Evolutionary conservation across 495 filamentous ascomycete species (phyloP), one percentile per base, ranked within the genome.

Genomic region (Bacidia rubella): DNA sequence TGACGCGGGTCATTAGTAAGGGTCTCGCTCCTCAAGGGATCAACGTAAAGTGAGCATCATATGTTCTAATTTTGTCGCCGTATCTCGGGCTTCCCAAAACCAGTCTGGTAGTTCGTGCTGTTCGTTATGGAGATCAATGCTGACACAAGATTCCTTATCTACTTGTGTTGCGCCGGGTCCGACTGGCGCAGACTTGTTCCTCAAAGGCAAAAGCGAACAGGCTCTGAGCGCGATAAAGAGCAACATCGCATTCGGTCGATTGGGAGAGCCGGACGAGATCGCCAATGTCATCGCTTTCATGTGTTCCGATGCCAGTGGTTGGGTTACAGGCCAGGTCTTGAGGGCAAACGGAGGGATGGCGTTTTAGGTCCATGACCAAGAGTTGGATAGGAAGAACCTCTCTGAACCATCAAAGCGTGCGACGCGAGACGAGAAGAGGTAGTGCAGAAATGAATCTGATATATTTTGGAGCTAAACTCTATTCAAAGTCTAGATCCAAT

Each of bases 121-220:
- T n/a, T n/a, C n/a, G n/a, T n/a, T n/a, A n/a, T n/a, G n/a, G n/a
- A n/a, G n/a, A n/a, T n/a, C n/a, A n/a, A n/a, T n/a, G n/a, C n/a
- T n/a, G n/a, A n/a, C n/a, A n/a, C n/a, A n/a, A n/a, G n/a, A n/a
- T n/a, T n/a, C n/a, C n/a, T n/a, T n/a, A n/a, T n/a, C n/a, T n/a
- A n/a, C n/a, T 60, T 68, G 68, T 21, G 65, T 87, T 11, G 74
- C 82, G 0, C 82, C 81, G 0, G 83, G 81, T 0, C 81, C 81
- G 4, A 83, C 77, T 0, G 77, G 62, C 3, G 85, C 82, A 1
- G 81, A 84, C n/a, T 62, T 85, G 46, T 86, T 84, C 59, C 67
- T 73, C 27, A 66, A 72, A 32, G 79, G 79, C 5, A 85, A 86
- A 65, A 69, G 65, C 5, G 78, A 84, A 65, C 62, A 75, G 48